phyloP scores from a whole-genome alignment of 352 stramenopile genomes.

The Blastocystis hominis region DNA sequence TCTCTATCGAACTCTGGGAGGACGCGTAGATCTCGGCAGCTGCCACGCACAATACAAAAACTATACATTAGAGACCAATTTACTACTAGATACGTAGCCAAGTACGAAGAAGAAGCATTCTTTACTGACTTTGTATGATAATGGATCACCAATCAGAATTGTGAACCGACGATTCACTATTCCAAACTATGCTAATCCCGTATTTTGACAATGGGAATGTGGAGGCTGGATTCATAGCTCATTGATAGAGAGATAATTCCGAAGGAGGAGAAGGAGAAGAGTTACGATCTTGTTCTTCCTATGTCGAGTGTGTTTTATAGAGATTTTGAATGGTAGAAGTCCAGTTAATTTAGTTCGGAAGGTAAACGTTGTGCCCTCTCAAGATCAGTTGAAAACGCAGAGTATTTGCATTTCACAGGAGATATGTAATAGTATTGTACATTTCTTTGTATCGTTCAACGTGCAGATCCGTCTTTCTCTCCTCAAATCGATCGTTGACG shows the following conservation, averaged over 20 bases:
- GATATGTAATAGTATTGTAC: not conserved
- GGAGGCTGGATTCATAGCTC: not conserved
- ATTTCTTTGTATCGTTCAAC: not conserved
- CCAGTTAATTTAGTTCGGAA: not conserved
- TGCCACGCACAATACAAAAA: not conserved
- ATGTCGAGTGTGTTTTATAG: no score
- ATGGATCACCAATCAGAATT: not conserved
- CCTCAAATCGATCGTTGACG: not conserved
- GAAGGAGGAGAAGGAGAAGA: not conserved
- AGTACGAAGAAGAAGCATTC: not conserved
- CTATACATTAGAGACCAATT: not conserved
- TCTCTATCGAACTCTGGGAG: not conserved
- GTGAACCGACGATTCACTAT: not conserved
- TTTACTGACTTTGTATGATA: not conserved
- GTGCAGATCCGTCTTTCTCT: not conserved
- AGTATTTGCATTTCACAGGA: not conserved
- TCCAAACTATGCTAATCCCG: not conserved
- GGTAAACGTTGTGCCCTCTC: not conserved
- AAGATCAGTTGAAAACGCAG: not conserved
- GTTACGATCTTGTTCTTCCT: no score
- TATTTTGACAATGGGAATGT: not conserved
- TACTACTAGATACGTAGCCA: not conserved
- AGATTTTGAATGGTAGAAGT: not conserved
- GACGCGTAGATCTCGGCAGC: not conserved
- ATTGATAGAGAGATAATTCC: not conserved